These are phyloP conservation scores for Trifolium dubium DNA, from an alignment of 306 rosid genomes.

Conservation along the genomic window DNA sequence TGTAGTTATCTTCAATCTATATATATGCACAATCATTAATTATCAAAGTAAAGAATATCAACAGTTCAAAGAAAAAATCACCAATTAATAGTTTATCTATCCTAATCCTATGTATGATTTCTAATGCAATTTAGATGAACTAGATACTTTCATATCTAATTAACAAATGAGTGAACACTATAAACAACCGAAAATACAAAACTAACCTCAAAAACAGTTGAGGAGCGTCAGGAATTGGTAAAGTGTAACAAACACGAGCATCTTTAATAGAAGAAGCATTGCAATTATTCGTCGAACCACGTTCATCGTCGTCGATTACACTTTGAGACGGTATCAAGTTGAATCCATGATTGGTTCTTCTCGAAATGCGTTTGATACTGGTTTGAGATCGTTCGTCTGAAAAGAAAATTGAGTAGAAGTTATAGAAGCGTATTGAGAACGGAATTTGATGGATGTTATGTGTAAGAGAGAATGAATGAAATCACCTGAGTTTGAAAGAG, in stretches of 20 bases:
- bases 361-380: conserved; percentile 59
- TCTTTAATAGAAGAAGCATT: conserved; percentile 49
- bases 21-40: no score
- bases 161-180: not conserved
- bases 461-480: not conserved
- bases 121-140: not conserved
- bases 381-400: conserved; percentile 57
- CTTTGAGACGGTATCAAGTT: conserved; percentile 72
- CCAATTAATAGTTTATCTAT: not conserved
- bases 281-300: conserved; percentile 11
- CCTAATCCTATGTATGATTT: not conserved
- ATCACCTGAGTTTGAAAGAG: conserved; percentile 44
- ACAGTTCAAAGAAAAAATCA: not conserved
- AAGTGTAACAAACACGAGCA: conserved; percentile 68
- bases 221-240: conserved; percentile 65
- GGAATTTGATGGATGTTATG: not conserved
- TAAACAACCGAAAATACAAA: conserved; percentile 5
- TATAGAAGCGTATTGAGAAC: conserved; percentile 4
- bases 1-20: no score
- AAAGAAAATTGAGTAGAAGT: not conserved
- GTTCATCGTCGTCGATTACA: conserved; percentile 42
- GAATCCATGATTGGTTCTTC: conserved; percentile 73
- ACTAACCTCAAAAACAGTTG: conserved; percentile 64
- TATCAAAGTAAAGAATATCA: not conserved
- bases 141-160: not conserved